Base-by-base conservation (phyloP, 2,329 filamentous ascomycete genomes). In the Botrytis deweyae region DNA sequence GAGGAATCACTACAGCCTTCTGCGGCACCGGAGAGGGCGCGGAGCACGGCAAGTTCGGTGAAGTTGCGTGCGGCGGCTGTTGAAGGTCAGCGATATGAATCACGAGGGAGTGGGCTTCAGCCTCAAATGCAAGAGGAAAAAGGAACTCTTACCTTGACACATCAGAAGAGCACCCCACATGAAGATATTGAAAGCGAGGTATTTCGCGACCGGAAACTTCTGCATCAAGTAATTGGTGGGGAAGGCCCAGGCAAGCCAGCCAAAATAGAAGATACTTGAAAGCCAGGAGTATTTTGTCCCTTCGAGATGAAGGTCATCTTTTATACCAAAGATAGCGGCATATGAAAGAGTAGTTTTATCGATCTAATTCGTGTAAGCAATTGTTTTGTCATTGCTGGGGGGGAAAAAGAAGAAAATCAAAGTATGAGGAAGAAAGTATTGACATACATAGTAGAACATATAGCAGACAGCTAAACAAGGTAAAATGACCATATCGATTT, bases 321-420 rank as follows among this genome's bases (percentile, higher is more conserved):
- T 81, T 66, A 89, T 88, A 0, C 87, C 87, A 76, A 89, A 88
- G 40, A 89, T 87, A 4, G 88, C 87, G 0, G 88, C 87, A 76
- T 88, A 89, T 40, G 83, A 85, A 22, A 87, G 78, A 0, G 84
- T 87, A 0, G 85, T 87, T 82, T 87, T 78, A 36, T 79, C 76
- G 59, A 77, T 75, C 67, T 76, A 73, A 74, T 42, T 49, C 6
- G 29, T 38, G n/a, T 70, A 8, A 63, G 58, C 29, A 2, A 22
- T 36, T 44, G 6, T 61, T 4, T 62, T 40, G 2, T n/a, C 7
- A 3, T n/a, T n/a, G 2, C 14, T 42, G 12, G 40, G 12, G 4
- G 6, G 3, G n/a, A 22, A 20, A n/a, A 4, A 8, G 8, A 22
- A 44, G 20, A 3, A n/a, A 9, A 20, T 5, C 12, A 16, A 1